Evolutionary conservation across 176 grass and related monocot genomes (phyloP), one percentile per base, ranked within the genome.

Genomic region (Oryza nivara): DNA sequence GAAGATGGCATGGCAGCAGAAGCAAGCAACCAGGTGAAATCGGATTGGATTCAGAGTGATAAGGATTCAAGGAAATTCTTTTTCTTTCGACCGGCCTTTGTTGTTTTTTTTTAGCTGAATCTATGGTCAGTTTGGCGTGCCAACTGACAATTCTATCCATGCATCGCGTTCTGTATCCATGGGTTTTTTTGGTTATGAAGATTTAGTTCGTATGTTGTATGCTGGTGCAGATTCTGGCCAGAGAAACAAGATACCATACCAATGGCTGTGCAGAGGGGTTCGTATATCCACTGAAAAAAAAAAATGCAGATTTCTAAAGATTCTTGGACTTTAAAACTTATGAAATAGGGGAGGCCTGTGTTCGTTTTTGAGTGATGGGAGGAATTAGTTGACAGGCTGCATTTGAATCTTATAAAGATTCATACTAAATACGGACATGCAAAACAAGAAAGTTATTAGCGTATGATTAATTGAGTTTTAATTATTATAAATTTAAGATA

Each of bases 1-100:
- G 16, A 76, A 49, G 30, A 32, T 32, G 30, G 30, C 30, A 58
- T 38, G 25, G 74, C 28, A 41, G 4, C 11, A 77, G 74, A 60
- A 76, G 74, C 74, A 76, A 76, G 51, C 74, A 76, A 38, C 49
- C 28, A 38, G 16, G 74, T 30, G 20, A 36, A 51, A 75, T 4
- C n/a, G 54, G 54, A 58, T 58, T 4, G 20, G 54, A 58, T n/a
- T 23, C 23, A 23, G 23, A 23, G 13, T 16, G n/a, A 3, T 22
- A 7, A 46, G 20, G 13, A 14, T 9, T 12, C 20, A 45, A 63
- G 7, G 0, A 23, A 61, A 54, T 54, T 54, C 4, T 19, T 54
- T 54, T 63, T 13, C 4, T 23, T 63, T 63, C n/a, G 40, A 41
- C 8, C 0, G 58, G 6, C 58, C 19, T 63, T 63, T 22, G 47